Conservation (phyloP, 176 grass and related monocot genomes). For the Triticum timopheevii region DNA sequence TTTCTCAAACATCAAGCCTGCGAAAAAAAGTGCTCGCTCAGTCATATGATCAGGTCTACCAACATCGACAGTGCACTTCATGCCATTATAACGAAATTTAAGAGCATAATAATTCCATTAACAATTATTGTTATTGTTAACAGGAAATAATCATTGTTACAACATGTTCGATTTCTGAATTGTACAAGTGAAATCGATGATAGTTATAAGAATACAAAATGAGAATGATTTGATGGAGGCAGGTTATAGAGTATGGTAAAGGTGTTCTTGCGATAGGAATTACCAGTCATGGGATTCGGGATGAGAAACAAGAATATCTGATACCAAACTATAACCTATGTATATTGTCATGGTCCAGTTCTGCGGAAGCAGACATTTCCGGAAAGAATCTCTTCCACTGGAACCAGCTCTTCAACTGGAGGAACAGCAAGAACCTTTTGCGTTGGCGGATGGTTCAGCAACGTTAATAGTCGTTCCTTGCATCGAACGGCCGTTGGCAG, state of each 20-base stretch:
- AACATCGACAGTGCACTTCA: not conserved
- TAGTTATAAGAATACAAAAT: conserved; percentile 21
- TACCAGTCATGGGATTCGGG: not conserved
- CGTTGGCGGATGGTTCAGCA: conserved; percentile 31
- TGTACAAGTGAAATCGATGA: conserved; percentile 7
- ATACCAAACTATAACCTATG: conserved; percentile 34
- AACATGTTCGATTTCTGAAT: conserved; percentile 15
- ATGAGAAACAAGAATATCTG: not conserved
- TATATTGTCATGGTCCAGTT: not conserved
- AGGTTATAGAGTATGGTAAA: conserved; percentile 26
- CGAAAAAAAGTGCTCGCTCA: not conserved
- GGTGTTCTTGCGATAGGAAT: conserved; percentile 23
- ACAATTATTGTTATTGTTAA: conserved; percentile 3
- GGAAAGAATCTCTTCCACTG: not conserved
- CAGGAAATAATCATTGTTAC: conserved; percentile 37
- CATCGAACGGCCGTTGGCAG: conserved; percentile 28
- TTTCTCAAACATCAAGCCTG: not conserved
- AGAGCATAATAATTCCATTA: not conserved
- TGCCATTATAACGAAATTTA: not conserved
- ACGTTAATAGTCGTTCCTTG: conserved; percentile 54
- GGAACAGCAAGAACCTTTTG: conserved; percentile 51
- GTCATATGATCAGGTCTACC: not conserved
- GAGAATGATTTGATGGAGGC: conserved; percentile 7
- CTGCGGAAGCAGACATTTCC: conserved; percentile 5
- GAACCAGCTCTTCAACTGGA: conserved; percentile 33